Evolutionary conservation across 2,329 filamentous ascomycete genomes (phyloP), one percentile per base, ranked within the genome.

Genomic region (Cladosporium phlei): DNA sequence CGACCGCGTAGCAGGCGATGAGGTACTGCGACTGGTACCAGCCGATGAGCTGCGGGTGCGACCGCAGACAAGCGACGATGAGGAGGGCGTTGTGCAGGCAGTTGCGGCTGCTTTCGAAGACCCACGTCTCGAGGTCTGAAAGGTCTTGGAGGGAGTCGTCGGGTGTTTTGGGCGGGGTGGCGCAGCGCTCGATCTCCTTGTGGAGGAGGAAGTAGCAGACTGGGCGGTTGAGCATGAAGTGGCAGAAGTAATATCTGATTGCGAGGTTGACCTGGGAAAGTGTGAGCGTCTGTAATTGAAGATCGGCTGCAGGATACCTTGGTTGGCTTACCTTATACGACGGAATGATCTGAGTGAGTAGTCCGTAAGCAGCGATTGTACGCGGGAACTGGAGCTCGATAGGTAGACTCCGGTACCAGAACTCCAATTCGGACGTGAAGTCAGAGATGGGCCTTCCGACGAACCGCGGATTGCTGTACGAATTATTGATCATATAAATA

Each of bases 401-500:
- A 7, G 45, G 45, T 22, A 47, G 12, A 28, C 35, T 39, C n/a
- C 45, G 45, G 17, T 47, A 47, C 45, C 45, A 47, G 22, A 39
- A 47, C 22, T 47, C 45, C 9, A 47, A 37, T 28, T 47, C 45
- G 1, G 45, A 47, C 5, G 45, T 47, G 22, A 47, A 39, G 16
- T 47, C 45, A 4, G 45, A 47, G 11, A 47, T 47, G 2, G 45
- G 45, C 19, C 45, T 39, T 5, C 45, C 35, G 4, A 47, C 37
- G 4, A 47, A 40, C 12, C 45, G 45, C 5, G 45, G 45, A 12
- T 47, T 47, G 21, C 45, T 47, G 45, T 47, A 47, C 8, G 45
- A 39, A 16, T 47, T 47, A 20, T 39, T 47, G 37, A 47, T 47
- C 45, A 47, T 47, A 14, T 47, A 47, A n/a, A 47, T 47, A 6